Conservation (phyloP, 495 filamentous ascomycete genomes). For the Sordaria brevicollis region DNA sequence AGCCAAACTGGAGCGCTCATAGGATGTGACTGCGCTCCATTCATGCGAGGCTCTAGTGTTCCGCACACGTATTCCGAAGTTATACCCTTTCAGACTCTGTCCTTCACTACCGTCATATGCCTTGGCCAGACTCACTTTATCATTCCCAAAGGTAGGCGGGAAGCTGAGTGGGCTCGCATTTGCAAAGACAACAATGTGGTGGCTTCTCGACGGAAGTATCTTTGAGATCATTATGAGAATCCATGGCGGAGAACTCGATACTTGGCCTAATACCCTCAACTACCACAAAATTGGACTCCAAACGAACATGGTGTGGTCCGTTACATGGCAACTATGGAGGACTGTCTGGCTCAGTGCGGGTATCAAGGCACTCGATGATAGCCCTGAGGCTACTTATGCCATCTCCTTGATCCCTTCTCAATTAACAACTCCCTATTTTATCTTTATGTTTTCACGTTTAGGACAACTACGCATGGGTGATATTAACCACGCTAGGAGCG, state of each 20-base stretch:
- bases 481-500: too few relatives aligned
- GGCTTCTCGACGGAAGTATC: neutral
- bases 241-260: neutral
- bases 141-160: neutral
- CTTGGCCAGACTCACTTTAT: neutral
- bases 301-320: neutral
- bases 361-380: neutral
- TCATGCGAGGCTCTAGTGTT: neutral
- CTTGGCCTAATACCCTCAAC: neutral
- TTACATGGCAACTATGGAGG: neutral
- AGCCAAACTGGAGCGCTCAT: neutral
- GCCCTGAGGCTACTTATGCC: neutral
- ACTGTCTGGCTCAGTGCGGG: neutral
- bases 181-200: neutral
- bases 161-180: neutral
- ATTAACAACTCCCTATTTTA: neutral
- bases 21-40: neutral
- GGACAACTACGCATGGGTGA: too few relatives aligned
- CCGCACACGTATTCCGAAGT: neutral
- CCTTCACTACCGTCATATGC: neutral
- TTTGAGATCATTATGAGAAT: neutral
- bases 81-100: neutral
- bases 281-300: neutral
- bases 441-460: too few relatives aligned
- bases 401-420: constrained; percentile 1